Evolutionary conservation across 2,329 filamentous ascomycete species (phyloP).

Genomic region (Talaromyces sp.): DNA sequence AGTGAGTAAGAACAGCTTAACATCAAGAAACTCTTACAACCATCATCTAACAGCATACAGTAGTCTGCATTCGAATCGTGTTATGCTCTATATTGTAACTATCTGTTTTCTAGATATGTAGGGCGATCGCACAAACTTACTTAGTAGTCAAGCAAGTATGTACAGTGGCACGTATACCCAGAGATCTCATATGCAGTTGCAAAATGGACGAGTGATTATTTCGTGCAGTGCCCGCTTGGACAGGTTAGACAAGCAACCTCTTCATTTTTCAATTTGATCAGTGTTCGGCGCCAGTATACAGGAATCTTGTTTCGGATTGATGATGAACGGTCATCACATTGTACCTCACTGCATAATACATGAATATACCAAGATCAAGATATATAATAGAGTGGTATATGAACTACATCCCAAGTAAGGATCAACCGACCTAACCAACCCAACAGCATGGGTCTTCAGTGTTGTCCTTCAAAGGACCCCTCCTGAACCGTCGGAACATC

Average conservation of each 20-base stretch:
- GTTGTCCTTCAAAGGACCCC: not conserved
- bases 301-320: not conserved
- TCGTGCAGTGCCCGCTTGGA: not conserved
- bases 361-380: not conserved
- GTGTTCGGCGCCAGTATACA: not conserved
- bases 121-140: not conserved
- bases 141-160: not conserved
- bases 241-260: too few species aligned
- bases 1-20: not conserved
- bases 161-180: not conserved
- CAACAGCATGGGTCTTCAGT: not conserved
- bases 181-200: not conserved
- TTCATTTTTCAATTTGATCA: not conserved
- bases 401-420: not conserved
- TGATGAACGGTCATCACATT: not conserved
- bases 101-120: not conserved
- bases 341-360: not conserved
- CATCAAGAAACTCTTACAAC: not conserved
- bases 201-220: too few species aligned
- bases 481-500: not conserved
- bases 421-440: not conserved
- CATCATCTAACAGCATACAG: not conserved
- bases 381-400: not conserved
- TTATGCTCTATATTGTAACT: not conserved
- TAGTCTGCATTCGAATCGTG: not conserved